These are phyloP conservation scores for Colletotrichum tropicicola DNA, from an alignment of 2,329 filamentous ascomycete species.

Conservation along the genomic window DNA sequence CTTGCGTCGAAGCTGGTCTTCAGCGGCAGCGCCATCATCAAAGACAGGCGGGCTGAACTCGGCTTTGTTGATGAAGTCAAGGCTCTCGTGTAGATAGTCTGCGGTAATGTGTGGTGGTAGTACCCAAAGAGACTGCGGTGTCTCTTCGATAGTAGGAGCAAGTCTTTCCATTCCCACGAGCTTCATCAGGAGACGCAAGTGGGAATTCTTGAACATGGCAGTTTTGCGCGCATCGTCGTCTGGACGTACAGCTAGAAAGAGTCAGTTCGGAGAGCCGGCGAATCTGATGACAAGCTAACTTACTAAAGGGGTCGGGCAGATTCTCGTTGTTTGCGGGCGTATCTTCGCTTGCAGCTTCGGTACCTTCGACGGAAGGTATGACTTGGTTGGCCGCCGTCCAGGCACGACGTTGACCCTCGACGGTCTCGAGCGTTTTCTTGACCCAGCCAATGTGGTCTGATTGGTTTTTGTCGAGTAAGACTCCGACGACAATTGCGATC, in stretches of 20 bases:
- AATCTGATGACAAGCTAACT: conserved; percentile 38
- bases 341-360: conserved; percentile 33
- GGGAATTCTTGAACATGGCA: conserved; percentile 89
- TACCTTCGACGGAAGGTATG: conserved; percentile 50
- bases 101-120: conserved; percentile 74
- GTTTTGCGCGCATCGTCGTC: conserved; percentile 72
- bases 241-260: conserved; percentile 63
- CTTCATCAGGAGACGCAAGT: conserved; percentile 85
- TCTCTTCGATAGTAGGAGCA: conserved; percentile 68
- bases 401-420: conserved; percentile 75
- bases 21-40: conserved; percentile 77
- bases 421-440: conserved; percentile 73
- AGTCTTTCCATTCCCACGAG: conserved; percentile 75
- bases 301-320: conserved; percentile 54
- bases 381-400: conserved; percentile 81
- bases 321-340: conserved; percentile 41
- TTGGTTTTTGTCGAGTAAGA: conserved; percentile 82
- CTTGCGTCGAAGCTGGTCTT: conserved; percentile 82
- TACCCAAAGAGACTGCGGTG: conserved; percentile 80
- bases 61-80: conserved; percentile 79
- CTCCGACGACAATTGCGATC: conserved; percentile 81
- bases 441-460: conserved; percentile 83
- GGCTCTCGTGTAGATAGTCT: conserved; percentile 70
- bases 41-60: conserved; percentile 83
- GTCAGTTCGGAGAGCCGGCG: conserved; percentile 38